Evolutionary conservation across 306 rosid species (phyloP).

Genomic region (Trichosanthes truncata): DNA sequence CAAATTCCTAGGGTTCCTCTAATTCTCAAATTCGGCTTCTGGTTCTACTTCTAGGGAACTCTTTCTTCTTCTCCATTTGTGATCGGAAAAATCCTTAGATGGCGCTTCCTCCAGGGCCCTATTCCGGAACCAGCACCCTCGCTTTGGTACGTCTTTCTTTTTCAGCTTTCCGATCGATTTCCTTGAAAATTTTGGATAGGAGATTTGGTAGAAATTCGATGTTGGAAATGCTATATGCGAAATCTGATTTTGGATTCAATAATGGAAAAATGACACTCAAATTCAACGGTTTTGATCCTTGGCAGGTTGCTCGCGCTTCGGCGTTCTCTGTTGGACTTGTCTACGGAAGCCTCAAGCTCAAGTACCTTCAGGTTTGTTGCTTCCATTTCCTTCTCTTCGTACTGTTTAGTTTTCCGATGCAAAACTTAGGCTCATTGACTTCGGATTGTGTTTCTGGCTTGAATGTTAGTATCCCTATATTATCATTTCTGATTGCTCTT

Average conservation of each 20-base stretch:
- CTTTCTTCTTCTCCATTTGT: neutral
- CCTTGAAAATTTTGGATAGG: neutral
- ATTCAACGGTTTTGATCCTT: constrained; percentile 4
- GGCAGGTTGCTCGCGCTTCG: constrained; percentile 85
- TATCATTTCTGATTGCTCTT: neutral
- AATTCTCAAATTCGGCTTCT: neutral
- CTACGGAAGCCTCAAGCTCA: constrained; percentile 78
- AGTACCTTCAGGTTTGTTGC: constrained; percentile 54
- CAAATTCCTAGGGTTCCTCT: neutral
- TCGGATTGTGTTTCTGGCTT: neutral
- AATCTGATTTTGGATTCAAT: neutral
- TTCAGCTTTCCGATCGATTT: neutral
- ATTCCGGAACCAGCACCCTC: constrained; percentile 86
- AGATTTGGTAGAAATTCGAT: neutral
- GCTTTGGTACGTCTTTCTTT: constrained; percentile 45
- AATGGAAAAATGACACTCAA: neutral
- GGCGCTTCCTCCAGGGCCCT: constrained; percentile 86
- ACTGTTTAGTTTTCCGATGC: neutral
- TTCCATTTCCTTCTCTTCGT: neutral
- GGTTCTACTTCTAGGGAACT: neutral
- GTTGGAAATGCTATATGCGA: neutral
- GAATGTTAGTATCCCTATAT: neutral
- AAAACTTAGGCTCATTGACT: neutral
- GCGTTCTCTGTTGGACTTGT: constrained; percentile 78
- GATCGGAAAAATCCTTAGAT: constrained; percentile 16